A percentile compares a stretch with the other conserved stretches of the same genome.
phyloP scores from a whole-genome alignment of 1,284 basidiomycete species.

The Bjerkandera adusta region DNA sequence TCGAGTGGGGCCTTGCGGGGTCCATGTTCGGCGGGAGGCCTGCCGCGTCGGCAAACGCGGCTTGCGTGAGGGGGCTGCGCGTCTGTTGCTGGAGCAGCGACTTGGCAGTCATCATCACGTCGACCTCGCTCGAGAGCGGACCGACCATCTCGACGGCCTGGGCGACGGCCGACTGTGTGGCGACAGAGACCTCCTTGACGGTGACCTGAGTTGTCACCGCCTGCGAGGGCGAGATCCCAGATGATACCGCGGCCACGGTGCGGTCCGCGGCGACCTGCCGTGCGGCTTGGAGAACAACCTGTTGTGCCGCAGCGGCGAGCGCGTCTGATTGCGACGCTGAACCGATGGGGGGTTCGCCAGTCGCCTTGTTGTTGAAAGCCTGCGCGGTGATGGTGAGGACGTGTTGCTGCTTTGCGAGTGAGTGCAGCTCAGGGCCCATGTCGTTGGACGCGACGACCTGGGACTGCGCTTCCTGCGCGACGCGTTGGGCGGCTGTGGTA shows the following conservation, averaged over 20 bases:
- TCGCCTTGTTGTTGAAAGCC: constrained; percentile 68
- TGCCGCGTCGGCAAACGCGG: constrained; percentile 13
- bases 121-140: constrained; percentile 59
- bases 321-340: constrained; percentile 41
- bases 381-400: constrained; percentile 75
- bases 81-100: constrained; percentile 53
- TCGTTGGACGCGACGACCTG: constrained; percentile 55
- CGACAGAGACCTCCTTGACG: constrained; percentile 73
- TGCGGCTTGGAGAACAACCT: constrained; percentile 76
- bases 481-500: constrained; percentile 70
- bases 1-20: constrained; percentile 24
- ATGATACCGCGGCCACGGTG: constrained; percentile 41
- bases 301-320: constrained; percentile 70
- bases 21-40: constrained; percentile 16
- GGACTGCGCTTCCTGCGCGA: constrained; percentile 69
- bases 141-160: constrained; percentile 66
- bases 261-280: constrained; percentile 61
- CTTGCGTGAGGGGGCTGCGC: constrained; percentile 16
- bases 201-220: constrained; percentile 58
- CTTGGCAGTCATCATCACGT: constrained; percentile 65
- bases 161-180: constrained; percentile 71
- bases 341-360: constrained; percentile 47
- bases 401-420: constrained; percentile 75
- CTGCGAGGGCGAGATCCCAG: constrained; percentile 36
- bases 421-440: constrained; percentile 51